Evolutionary conservation across 1,284 basidiomycete species (phyloP).

Genomic region (Cryptococcus hybrid): DNA sequence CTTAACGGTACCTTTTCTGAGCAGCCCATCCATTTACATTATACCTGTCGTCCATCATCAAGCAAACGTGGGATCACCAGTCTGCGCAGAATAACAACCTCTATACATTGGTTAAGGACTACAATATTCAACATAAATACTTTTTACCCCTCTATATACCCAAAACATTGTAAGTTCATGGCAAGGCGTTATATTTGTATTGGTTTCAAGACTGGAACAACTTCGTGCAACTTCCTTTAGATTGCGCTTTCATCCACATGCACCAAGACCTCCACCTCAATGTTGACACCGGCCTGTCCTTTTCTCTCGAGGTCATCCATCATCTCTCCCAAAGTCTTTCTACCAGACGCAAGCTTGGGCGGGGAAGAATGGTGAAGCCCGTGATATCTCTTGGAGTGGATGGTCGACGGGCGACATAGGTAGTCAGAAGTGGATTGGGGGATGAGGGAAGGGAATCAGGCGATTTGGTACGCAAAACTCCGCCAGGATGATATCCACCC

Average conservation of each 20-base stretch:
- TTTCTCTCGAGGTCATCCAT: constrained; percentile 7
- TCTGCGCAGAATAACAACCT: no score
- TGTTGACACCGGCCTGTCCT: constrained; percentile 1
- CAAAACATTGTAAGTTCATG: no score
- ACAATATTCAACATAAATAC: no score
- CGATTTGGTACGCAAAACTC: constrained; percentile 12
- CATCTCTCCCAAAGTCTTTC: constrained; percentile 21
- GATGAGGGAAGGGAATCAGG: constrained; percentile 9
- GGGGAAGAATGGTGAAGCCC: constrained; percentile 19
- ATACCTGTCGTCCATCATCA: no score
- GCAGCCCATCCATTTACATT: no score
- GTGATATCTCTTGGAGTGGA: constrained; percentile 17
- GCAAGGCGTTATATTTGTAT: no score
- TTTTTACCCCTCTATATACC: no score
- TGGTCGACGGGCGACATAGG: constrained; percentile 16
- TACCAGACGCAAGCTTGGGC: constrained; percentile 8
- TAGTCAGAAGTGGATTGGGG: not conserved
- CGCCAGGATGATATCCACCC: constrained; percentile 19
- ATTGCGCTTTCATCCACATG: constrained; percentile 3
- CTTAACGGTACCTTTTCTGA: no score
- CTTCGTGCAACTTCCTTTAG: no score
- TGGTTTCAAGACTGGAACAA: no score
- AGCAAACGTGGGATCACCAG: not conserved
- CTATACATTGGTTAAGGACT: no score
- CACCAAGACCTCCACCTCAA: constrained; percentile 13